phyloP scores from a whole-genome alignment of 2,329 filamentous ascomycete genomes.

The Colletotrichum sp. region DNA sequence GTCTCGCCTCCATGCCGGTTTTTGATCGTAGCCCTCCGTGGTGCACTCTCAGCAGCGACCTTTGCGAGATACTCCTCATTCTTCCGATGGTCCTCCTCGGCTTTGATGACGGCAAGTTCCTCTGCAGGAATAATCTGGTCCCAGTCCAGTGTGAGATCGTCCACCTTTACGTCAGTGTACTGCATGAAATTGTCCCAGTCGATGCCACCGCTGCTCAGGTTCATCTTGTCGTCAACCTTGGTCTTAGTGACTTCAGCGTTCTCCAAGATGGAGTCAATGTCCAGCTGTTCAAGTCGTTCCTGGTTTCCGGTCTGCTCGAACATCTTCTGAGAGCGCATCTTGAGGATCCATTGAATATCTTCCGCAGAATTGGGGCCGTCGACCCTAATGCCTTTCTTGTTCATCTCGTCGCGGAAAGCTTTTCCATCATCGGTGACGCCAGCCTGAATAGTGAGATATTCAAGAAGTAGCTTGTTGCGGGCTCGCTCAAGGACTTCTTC shows the following conservation, averaged over 20 bases:
- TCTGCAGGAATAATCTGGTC: constrained; percentile 98
- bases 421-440: constrained; percentile 96
- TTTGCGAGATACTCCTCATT: constrained; percentile 84
- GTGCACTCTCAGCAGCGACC: constrained; percentile 84
- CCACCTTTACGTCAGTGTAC: constrained; percentile 96
- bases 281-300: constrained; percentile 93
- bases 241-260: constrained; percentile 98
- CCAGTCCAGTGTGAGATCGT: constrained; percentile 83
- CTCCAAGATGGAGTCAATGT: constrained; percentile 95
- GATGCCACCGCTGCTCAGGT: constrained; percentile 85
- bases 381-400: constrained; percentile 75
- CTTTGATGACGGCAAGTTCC: constrained; percentile 86
- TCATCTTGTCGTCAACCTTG: constrained; percentile 90
- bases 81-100: constrained; percentile 83
- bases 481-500: constrained; percentile 97
- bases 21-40: constrained; percentile 73
- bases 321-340: constrained; percentile 98
- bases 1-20: constrained; percentile 59
- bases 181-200: constrained; percentile 95
- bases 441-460: constrained; percentile 96
- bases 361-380: constrained; percentile 89
- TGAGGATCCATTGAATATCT: constrained; percentile 95
- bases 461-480: constrained; percentile 95
- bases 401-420: constrained; percentile 75
- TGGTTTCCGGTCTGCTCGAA: constrained; percentile 98